These are phyloP conservation scores for Colletotrichum abscissum DNA, from an alignment of 2,329 filamentous ascomycete genomes.

Conservation along the genomic window DNA sequence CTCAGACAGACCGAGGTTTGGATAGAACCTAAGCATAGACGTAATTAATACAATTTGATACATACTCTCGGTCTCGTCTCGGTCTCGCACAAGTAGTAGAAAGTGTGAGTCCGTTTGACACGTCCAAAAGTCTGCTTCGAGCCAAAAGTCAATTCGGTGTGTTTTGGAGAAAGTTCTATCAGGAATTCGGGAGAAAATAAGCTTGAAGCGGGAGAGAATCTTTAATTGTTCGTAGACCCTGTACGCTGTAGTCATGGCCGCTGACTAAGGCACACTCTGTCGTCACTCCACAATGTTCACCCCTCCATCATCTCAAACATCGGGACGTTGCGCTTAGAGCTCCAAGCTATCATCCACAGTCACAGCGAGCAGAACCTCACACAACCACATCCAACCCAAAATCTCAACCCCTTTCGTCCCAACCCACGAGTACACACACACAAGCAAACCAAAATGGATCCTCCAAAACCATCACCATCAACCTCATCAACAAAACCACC, in stretches of 20 bases:
- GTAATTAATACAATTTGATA: constrained; percentile 3
- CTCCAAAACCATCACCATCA: background rate
- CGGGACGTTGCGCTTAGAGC: background rate
- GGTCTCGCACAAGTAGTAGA: background rate
- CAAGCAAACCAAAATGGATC: constrained; percentile 10
- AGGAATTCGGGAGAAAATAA: background rate
- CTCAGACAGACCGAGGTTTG: constrained; percentile 10
- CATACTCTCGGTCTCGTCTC: no score
- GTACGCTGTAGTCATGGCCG: background rate
- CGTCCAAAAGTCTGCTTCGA: background rate
- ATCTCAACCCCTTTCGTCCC: background rate
- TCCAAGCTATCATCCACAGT: constrained; percentile 5
- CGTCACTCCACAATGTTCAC: background rate
- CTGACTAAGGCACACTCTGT: constrained; percentile 7
- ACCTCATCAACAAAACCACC: background rate
- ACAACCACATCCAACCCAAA: background rate
- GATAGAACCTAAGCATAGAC: constrained; percentile 13
- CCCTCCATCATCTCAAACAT: background rate
- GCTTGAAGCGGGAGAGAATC: background rate
- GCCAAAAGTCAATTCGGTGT: background rate
- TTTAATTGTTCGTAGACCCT: background rate
- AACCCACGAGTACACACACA: background rate
- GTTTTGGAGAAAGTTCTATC: background rate
- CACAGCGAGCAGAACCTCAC: background rate
- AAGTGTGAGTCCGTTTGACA: background rate